Percentiles rank a stretch among this genome's conserved stretches.
phyloP scores from a whole-genome alignment of 495 filamentous ascomycete species.

The Rhizodiscina lignyota region DNA sequence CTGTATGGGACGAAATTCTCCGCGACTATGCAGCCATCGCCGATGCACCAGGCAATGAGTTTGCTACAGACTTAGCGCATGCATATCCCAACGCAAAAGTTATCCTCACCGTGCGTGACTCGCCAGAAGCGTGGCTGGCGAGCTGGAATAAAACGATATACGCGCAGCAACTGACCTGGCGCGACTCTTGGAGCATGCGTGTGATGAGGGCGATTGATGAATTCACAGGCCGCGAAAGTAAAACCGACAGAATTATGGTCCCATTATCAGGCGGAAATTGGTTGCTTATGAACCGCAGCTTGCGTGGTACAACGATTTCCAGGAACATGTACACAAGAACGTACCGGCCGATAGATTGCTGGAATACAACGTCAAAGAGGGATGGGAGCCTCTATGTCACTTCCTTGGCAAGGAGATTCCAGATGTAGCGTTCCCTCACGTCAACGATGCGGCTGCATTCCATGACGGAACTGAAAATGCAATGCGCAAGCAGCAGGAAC shows the following conservation, averaged over 20 bases:
- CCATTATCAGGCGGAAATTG: not conserved
- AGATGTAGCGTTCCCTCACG: slow-evolving; percentile 7
- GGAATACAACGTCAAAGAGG: slow-evolving; percentile 10
- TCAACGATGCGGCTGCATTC: slow-evolving; percentile 7
- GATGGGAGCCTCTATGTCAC: slow-evolving; percentile 12
- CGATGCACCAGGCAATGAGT: too few species aligned
- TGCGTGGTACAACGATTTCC: not conserved
- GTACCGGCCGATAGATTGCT: slow-evolving; percentile 7
- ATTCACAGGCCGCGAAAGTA: too few species aligned
- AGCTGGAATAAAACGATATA: slow-evolving; percentile 4
- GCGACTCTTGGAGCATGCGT: not conserved
- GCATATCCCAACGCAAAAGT: not conserved
- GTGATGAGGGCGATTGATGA: not conserved
- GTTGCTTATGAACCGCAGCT: not conserved
- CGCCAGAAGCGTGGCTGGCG: slow-evolving; percentile 19
- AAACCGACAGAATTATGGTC: too few species aligned
- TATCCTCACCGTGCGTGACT: slow-evolving; percentile 16
- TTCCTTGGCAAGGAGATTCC: slow-evolving; percentile 6
- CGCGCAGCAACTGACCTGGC: not conserved
- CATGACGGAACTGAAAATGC: too few species aligned
- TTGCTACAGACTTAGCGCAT: too few species aligned
- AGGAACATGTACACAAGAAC: not conserved
- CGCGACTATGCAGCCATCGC: too few species aligned
- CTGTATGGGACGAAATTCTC: too few species aligned
- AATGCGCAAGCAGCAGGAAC: too few species aligned